Evolutionary conservation across 768 basidiomycete species (phyloP).

Genomic region (Kwoniella bestiolae): DNA sequence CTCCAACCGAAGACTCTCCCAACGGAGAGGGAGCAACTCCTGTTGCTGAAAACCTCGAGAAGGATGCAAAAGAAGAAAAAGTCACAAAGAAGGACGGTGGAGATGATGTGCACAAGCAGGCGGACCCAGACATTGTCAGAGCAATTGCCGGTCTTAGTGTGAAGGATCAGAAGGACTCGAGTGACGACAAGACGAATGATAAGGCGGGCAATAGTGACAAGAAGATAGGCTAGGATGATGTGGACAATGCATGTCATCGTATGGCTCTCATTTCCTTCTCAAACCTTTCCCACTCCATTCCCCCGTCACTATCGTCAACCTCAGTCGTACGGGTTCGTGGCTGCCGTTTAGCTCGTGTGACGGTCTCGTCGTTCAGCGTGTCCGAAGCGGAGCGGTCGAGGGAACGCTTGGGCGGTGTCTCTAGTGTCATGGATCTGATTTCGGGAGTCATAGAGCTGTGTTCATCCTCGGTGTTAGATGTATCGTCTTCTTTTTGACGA

Average conservation of each 20-base stretch:
- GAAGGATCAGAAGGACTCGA: background rate
- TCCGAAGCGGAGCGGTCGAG: slow-evolving; percentile 13
- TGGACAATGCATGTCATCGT: slow-evolving; percentile 9
- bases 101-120: background rate
- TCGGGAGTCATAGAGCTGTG: slow-evolving; percentile 1
- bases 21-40: slow-evolving; percentile 66
- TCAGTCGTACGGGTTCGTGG: background rate
- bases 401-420: slow-evolving; percentile 10
- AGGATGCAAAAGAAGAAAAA: slow-evolving; percentile 5
- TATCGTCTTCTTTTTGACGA: background rate
- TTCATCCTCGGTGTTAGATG: background rate
- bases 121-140: slow-evolving; percentile 4
- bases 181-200: background rate
- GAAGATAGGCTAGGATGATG: background rate
- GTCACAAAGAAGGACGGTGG: background rate
- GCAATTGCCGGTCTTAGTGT: background rate
- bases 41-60: slow-evolving; percentile 10
- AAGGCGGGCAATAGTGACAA: background rate
- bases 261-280: slow-evolving; percentile 25
- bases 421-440: slow-evolving; percentile 4
- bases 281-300: slow-evolving; percentile 18
- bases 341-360: background rate
- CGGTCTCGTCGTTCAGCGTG: background rate
- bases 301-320: background rate
- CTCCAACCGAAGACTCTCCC: slow-evolving; percentile 75